phyloP scores from a whole-genome alignment of 306 rosid genomes.

The Pterocarpus macrocarpus region DNA sequence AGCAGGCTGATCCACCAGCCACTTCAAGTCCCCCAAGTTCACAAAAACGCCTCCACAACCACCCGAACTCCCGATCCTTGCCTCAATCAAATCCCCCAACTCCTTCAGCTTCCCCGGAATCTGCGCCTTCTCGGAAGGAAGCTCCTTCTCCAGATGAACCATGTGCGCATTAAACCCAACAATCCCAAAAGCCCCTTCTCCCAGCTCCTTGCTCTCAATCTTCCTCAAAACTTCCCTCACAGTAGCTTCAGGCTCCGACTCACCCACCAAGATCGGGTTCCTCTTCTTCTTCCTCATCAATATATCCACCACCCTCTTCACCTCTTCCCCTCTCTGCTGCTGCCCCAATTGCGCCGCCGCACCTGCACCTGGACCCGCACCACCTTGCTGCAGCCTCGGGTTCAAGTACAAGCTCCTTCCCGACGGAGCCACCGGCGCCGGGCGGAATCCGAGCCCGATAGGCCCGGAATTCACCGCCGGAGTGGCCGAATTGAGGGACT shows the following conservation, averaged over 20 bases:
- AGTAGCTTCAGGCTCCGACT: constrained; percentile 86
- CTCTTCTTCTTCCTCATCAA: constrained; percentile 69
- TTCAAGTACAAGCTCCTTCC: constrained; percentile 75
- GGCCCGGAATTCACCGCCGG: constrained; percentile 61
- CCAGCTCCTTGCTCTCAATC: constrained; percentile 75
- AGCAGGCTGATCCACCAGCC: constrained; percentile 88
- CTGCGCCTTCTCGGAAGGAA: constrained; percentile 66
- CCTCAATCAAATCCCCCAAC: constrained; percentile 73
- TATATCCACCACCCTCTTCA: constrained; percentile 70
- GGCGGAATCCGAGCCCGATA: constrained; percentile 77
- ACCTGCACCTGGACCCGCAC: constrained; percentile 3
- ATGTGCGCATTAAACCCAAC: constrained; percentile 56
- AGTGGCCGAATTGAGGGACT: constrained; percentile 65
- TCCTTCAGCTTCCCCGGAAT: constrained; percentile 64
- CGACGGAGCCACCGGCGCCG: constrained; percentile 42
- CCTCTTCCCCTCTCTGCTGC: constrained; percentile 75
- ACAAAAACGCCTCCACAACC: constrained; percentile 64
- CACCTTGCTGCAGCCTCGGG: constrained; percentile 82
- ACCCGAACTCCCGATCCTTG: constrained; percentile 46
- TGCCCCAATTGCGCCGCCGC: constrained; percentile 53
- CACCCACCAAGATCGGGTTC: constrained; percentile 95
- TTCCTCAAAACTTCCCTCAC: constrained; percentile 73
- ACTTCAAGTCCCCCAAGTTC: constrained; percentile 91
- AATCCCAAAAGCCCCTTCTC: constrained; percentile 55
- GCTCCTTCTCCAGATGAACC: constrained; percentile 79